phyloP scores from a whole-genome alignment of 345 rosid species.

The Salix suchowensis region DNA sequence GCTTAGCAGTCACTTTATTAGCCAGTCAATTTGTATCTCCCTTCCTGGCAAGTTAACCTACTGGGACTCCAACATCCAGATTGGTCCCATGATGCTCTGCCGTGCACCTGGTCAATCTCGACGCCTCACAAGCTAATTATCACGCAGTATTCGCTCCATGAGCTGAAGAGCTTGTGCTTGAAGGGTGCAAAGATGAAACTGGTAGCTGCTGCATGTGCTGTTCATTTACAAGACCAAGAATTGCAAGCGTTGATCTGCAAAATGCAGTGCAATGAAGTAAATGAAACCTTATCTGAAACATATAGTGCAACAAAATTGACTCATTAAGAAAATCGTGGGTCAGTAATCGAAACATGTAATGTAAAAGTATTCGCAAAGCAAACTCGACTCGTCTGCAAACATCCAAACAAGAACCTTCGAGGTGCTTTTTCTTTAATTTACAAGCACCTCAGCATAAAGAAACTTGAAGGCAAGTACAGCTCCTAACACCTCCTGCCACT shows the following conservation, averaged over 20 bases:
- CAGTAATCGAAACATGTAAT: no score
- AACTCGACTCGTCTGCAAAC: no score
- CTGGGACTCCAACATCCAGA: background rate
- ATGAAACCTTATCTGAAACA: no score
- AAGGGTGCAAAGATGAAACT: constrained; percentile 43
- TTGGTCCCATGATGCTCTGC: background rate
- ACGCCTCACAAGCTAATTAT: constrained; percentile 4
- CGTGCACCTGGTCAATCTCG: background rate
- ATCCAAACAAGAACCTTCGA: no score
- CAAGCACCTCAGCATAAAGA: no score
- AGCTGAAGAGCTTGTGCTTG: constrained; percentile 55
- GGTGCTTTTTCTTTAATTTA: no score
- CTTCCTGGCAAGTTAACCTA: background rate
- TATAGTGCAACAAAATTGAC: no score
- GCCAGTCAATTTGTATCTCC: background rate
- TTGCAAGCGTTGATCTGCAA: constrained; percentile 63
- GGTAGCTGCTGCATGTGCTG: constrained; percentile 38
- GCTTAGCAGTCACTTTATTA: no score
- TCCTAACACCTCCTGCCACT: no score
- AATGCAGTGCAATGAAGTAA: background rate
- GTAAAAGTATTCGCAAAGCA: no score
- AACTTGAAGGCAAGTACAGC: no score
- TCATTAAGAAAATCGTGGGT: no score
- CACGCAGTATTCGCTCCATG: constrained; percentile 53
- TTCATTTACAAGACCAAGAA: constrained; percentile 67